phyloP scores from a whole-genome alignment of 805 yeast species.

The Zygosaccharomyces kombuchaensis region DNA sequence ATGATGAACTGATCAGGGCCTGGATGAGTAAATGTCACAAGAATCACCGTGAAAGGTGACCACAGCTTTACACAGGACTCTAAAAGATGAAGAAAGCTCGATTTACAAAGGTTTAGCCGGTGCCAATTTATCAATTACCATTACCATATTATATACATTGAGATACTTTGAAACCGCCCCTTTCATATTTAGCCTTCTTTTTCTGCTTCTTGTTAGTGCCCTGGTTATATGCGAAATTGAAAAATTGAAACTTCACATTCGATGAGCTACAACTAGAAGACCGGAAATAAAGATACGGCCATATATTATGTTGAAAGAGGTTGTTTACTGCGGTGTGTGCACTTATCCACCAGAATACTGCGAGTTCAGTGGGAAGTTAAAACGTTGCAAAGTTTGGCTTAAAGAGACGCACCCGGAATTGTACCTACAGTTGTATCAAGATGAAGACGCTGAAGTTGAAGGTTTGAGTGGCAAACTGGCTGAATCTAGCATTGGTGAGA shows the following conservation, averaged over 20 bases:
- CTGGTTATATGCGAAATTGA: background rate
- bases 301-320: slow-evolving; percentile 34
- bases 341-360: slow-evolving; percentile 87
- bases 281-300: background rate
- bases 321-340: slow-evolving; percentile 74
- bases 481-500: slow-evolving; percentile 59
- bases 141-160: background rate
- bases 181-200: no score
- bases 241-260: background rate
- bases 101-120: background rate
- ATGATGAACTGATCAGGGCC: background rate
- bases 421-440: slow-evolving; percentile 53
- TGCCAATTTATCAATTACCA: background rate
- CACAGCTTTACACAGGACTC: background rate
- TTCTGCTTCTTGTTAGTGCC: background rate
- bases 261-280: background rate
- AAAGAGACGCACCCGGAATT: slow-evolving; percentile 52
- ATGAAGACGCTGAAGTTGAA: slow-evolving; percentile 46
- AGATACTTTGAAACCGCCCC: background rate
- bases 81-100: background rate
- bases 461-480: slow-evolving; percentile 40
- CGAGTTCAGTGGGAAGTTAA: slow-evolving; percentile 80
- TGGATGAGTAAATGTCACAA: background rate
- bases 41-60: slow-evolving; percentile 4
- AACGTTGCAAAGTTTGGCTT: slow-evolving; percentile 83